Percentiles rank a stretch among this genome's conserved stretches.
These are phyloP conservation scores for Pyrenophora graminea DNA, from an alignment of 2,329 filamentous ascomycete genomes.

Conservation along the genomic window DNA sequence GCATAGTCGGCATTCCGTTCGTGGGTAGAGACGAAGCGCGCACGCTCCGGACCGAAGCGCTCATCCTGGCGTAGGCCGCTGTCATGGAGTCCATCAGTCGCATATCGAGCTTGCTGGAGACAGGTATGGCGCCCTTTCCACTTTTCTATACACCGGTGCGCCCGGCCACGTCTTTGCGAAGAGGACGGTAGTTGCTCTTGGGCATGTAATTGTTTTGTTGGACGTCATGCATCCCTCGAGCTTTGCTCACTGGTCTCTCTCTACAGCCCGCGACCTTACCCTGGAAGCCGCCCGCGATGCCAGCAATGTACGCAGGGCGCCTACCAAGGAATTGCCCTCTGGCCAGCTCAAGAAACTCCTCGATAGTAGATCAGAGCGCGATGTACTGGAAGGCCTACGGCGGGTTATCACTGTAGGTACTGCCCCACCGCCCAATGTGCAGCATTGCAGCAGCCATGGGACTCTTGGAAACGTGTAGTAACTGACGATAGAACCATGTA, in stretches of 20 bases:
- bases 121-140: conserved; percentile 61
- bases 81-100: conserved; percentile 93
- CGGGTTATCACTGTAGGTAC: conserved; percentile 78
- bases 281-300: conserved; percentile 94
- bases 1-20: conserved; percentile 32
- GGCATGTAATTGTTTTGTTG: conserved; percentile 5
- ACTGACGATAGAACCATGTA: conserved; percentile 48
- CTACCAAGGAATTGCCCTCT: conserved; percentile 70
- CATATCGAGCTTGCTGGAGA: conserved; percentile 93
- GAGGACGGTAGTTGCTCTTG: conserved; percentile 13
- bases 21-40: conserved; percentile 15
- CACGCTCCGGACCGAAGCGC: conserved; percentile 22
- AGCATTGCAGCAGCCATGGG: neutral
- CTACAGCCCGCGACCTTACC: conserved; percentile 88
- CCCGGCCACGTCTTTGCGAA: neutral
- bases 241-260: conserved; percentile 47
- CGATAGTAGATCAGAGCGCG: conserved; percentile 89
- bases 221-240: conserved; percentile 42
- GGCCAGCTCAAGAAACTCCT: conserved; percentile 91
- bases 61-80: conserved; percentile 16
- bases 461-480: conserved; percentile 12
- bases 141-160: conserved; percentile 6
- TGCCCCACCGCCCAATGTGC: conserved; percentile 15
- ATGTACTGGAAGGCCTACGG: conserved; percentile 88
- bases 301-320: conserved; percentile 59